A percentile compares a stretch with the other conserved stretches of the same genome.
These are phyloP conservation scores for Phellopilus nigrolimitatus DNA, from an alignment of 1,284 basidiomycete species.

Conservation along the genomic window DNA sequence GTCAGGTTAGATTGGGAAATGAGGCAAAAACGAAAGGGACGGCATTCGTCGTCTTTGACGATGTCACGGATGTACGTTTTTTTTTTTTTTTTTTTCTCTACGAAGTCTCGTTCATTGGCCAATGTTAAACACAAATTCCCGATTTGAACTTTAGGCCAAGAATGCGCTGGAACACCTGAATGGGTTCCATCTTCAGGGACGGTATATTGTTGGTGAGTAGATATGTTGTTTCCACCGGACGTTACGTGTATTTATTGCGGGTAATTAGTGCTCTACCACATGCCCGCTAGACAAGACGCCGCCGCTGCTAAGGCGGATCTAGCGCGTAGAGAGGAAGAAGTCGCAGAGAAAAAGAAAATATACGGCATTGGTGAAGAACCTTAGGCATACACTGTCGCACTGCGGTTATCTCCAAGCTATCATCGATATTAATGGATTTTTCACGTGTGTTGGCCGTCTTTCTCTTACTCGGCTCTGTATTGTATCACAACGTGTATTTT, in stretches of 20 bases:
- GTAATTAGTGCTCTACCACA: constrained; percentile 83
- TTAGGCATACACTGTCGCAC: constrained; percentile 26
- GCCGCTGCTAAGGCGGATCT: constrained; percentile 91
- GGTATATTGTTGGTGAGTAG: constrained; percentile 79
- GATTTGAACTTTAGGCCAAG: constrained; percentile 60
- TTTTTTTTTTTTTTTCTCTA: constrained; percentile 8
- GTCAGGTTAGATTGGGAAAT: constrained; percentile 92
- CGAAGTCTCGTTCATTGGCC: constrained; percentile 2
- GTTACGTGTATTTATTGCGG: constrained; percentile 2
- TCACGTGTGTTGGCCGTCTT: not conserved
- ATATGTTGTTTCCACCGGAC: not conserved
- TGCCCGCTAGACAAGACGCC: constrained; percentile 92
- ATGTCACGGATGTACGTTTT: constrained; percentile 78
- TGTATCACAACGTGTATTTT: not conserved
- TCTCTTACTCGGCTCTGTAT: not conserved
- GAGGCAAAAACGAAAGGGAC: constrained; percentile 93
- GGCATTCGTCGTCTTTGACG: constrained; percentile 90
- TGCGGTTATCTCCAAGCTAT: not conserved
- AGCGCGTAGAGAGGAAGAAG: constrained; percentile 86
- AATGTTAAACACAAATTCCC: constrained; percentile 22
- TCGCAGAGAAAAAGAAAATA: constrained; percentile 82
- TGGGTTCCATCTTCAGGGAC: constrained; percentile 96
- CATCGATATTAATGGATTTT: not conserved
- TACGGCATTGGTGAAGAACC: constrained; percentile 72
- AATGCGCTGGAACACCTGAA: constrained; percentile 96